Conservation (phyloP, 1,139 yeast genomes). For the Diutina siamensis region DNA sequence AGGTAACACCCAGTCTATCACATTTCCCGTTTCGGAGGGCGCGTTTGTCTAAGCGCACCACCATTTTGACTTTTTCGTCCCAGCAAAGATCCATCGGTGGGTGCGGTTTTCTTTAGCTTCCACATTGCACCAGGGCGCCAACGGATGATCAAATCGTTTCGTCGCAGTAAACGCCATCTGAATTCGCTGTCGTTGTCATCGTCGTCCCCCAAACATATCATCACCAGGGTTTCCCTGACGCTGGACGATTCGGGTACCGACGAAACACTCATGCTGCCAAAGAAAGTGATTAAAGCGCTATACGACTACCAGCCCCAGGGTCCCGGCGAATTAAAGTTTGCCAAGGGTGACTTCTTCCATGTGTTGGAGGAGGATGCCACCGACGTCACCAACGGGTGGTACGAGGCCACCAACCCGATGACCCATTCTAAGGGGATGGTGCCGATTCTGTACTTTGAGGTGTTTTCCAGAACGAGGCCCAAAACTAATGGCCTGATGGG, state of each 20-base stretch:
- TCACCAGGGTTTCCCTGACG: slow-evolving; percentile 3
- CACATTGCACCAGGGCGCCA: not conserved
- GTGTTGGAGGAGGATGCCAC: slow-evolving; percentile 32
- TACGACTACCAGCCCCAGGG: slow-evolving; percentile 72
- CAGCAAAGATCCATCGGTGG: not conserved
- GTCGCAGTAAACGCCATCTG: slow-evolving; percentile 6
- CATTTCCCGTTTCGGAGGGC: slow-evolving; percentile 1
- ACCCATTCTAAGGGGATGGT: slow-evolving; percentile 74
- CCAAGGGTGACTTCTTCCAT: slow-evolving; percentile 80
- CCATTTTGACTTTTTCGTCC: not conserved
- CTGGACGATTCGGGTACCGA: slow-evolving; percentile 9
- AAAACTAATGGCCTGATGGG: slow-evolving; percentile 3
- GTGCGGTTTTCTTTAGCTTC: not conserved
- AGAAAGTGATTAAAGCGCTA: slow-evolving; percentile 74
- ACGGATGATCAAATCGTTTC: slow-evolving; percentile 6
- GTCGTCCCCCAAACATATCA: not conserved
- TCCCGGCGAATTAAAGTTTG: slow-evolving; percentile 69
- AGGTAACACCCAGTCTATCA: not conserved
- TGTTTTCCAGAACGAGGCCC: slow-evolving; percentile 48
- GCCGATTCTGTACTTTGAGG: slow-evolving; percentile 76
- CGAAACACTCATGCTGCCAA: slow-evolving; percentile 40
- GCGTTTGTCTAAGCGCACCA: not conserved
- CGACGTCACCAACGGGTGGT: slow-evolving; percentile 51
- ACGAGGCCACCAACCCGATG: slow-evolving; percentile 82
- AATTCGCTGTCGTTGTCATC: slow-evolving; percentile 2